These are phyloP conservation scores for Cylindrotheca closterium DNA, from an alignment of 108 stramenopile species.

Conservation along the genomic window DNA sequence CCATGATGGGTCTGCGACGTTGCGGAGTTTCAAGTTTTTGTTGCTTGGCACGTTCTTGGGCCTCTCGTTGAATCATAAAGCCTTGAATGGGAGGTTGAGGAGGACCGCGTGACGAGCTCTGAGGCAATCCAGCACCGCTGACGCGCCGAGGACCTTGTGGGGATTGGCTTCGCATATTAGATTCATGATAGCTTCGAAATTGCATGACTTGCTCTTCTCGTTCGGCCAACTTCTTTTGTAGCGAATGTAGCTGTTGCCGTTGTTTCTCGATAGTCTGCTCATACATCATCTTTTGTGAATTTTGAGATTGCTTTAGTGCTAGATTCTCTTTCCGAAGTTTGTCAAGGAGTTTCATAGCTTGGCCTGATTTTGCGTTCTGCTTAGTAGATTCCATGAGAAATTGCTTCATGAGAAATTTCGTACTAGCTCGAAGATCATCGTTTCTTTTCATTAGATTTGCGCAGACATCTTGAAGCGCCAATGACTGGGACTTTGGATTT, in stretches of 20 bases:
- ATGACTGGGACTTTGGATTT: neutral
- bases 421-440: slow-evolving; percentile 49
- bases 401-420: slow-evolving; percentile 72
- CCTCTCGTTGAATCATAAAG: slow-evolving; percentile 60
- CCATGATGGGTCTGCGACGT: slow-evolving; percentile 8
- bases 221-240: slow-evolving; percentile 55
- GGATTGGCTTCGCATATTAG: neutral
- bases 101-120: neutral
- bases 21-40: slow-evolving; percentile 10
- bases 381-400: slow-evolving; percentile 54
- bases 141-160: slow-evolving; percentile 10
- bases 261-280: slow-evolving; percentile 55
- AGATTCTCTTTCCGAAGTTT: slow-evolving; percentile 49
- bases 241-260: slow-evolving; percentile 50
- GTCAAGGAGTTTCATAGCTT: slow-evolving; percentile 38
- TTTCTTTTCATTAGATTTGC: slow-evolving; percentile 30
- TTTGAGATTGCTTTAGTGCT: slow-evolving; percentile 47
- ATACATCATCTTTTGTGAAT: slow-evolving; percentile 48
- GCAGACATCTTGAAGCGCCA: slow-evolving; percentile 38
- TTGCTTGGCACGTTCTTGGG: slow-evolving; percentile 44
- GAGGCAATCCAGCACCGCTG: neutral
- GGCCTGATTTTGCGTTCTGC: slow-evolving; percentile 23
- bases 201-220: slow-evolving; percentile 35
- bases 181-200: slow-evolving; percentile 37
- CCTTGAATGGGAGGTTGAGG: slow-evolving; percentile 48